Conservation (phyloP, 768 basidiomycete species). For the button mushroom (Agaricus bisporus) region DNA sequence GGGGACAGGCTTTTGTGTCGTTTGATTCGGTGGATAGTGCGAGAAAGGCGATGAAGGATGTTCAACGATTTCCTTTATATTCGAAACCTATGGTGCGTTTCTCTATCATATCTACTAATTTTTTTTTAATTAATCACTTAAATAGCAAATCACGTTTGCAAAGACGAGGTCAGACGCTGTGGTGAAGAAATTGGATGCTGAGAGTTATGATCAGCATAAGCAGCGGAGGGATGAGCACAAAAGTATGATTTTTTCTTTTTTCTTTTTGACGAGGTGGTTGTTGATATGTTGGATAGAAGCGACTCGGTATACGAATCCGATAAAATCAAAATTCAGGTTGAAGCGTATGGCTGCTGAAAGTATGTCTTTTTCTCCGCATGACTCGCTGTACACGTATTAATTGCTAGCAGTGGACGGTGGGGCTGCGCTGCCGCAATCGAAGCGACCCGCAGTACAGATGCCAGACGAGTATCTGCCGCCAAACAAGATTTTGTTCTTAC, state of each 20-base stretch:
- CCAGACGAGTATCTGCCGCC: conserved; percentile 99
- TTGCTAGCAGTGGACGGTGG: conserved; percentile 57
- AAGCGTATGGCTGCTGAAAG: conserved; percentile 81
- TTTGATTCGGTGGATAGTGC: conserved; percentile 82
- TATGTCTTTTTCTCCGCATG: conserved; percentile 26
- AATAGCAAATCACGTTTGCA: conserved; percentile 93
- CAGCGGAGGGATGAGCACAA: conserved; percentile 71
- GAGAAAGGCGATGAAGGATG: conserved; percentile 78
- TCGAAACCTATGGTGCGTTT: conserved; percentile 87
- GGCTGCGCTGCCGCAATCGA: conserved; percentile 57
- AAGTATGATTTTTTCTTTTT: conserved; percentile 30
- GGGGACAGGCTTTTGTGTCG: conserved; percentile 97
- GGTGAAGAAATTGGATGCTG: conserved; percentile 66
- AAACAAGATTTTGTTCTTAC: conserved; percentile 97
- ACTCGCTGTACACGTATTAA: conserved; percentile 5
- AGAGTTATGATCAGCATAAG: conserved; percentile 72
- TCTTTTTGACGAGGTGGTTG: background rate
- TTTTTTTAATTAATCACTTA: conserved; percentile 2
- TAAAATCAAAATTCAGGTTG: conserved; percentile 78
- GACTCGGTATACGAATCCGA: conserved; percentile 84
- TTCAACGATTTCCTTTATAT: conserved; percentile 90
- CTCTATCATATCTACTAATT: background rate
- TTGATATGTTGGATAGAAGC: conserved; percentile 40
- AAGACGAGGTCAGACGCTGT: conserved; percentile 85
- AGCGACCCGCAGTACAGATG: conserved; percentile 89